Conservation (phyloP, 2,329 filamentous ascomycete species). For the Alternaria incomplexa region DNA sequence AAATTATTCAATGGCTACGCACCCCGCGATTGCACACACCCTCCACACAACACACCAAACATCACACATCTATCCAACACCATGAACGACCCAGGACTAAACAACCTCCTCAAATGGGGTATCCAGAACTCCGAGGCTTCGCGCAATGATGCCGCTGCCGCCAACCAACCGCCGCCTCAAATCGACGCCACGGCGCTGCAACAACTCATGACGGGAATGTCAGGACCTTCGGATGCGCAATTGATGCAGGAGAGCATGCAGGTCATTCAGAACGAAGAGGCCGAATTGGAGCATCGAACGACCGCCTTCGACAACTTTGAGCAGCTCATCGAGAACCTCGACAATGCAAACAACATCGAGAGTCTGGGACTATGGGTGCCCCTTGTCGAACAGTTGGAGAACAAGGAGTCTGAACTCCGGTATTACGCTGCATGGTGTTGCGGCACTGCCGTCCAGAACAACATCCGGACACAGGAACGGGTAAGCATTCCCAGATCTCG, state of each 20-base stretch:
- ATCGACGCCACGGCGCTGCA: slow-evolving; percentile 18
- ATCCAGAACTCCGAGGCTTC: slow-evolving; percentile 65
- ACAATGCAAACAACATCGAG: slow-evolving; percentile 95
- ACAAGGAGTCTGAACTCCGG: slow-evolving; percentile 74
- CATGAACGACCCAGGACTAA: slow-evolving; percentile 69
- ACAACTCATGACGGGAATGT: slow-evolving; percentile 12
- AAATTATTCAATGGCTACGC: slow-evolving; percentile 26
- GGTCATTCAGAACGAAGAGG: slow-evolving; percentile 66
- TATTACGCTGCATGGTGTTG: slow-evolving; percentile 93
- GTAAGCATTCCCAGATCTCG: slow-evolving; percentile 43
- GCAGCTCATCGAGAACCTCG: slow-evolving; percentile 57
- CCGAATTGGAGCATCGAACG: slow-evolving; percentile 19
- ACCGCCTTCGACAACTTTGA: slow-evolving; percentile 39
- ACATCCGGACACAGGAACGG: slow-evolving; percentile 81
- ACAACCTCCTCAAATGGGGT: slow-evolving; percentile 81
- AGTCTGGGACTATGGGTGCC: slow-evolving; percentile 81
- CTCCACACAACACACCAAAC: slow-evolving; percentile 8
- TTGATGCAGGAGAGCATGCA: slow-evolving; percentile 87
- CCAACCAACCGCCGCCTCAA: slow-evolving; percentile 15
- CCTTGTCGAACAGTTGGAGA: slow-evolving; percentile 71
- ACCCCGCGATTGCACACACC: slow-evolving; percentile 6
- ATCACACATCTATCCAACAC: slow-evolving; percentile 10
- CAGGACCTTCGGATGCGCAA: slow-evolving; percentile 74
- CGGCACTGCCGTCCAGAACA: slow-evolving; percentile 96
- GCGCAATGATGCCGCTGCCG: slow-evolving; percentile 54